These are phyloP conservation scores for Xylaria sp. DNA, from an alignment of 2,329 filamentous ascomycete genomes.

Conservation along the genomic window DNA sequence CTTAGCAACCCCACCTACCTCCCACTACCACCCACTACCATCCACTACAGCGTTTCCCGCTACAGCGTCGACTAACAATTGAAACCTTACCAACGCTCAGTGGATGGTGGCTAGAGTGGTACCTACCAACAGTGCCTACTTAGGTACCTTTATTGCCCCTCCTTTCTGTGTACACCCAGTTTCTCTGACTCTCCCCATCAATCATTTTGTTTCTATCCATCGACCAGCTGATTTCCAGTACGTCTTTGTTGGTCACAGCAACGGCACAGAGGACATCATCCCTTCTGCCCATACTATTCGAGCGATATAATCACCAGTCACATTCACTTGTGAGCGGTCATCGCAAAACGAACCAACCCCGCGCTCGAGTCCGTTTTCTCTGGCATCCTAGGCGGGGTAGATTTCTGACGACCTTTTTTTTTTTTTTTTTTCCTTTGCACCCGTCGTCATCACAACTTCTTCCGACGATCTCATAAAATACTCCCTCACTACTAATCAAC, in stretches of 20 bases:
- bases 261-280: not conserved
- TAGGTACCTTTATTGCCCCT: conserved; percentile 15
- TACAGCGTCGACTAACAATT: not conserved
- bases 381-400: conserved; percentile 25
- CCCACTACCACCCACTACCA: not conserved
- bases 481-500: conserved; percentile 41
- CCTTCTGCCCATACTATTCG: not conserved
- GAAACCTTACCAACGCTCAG: not conserved
- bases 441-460: not conserved
- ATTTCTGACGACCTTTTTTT: conserved; percentile 16
- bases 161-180: conserved; percentile 8
- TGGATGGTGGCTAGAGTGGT: not conserved
- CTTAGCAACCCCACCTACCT: conserved; percentile 13
- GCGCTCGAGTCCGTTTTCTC: conserved; percentile 14
- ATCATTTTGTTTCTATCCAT: conserved; percentile 20
- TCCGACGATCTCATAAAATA: not conserved
- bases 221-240: conserved; percentile 5
- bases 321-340: conserved; percentile 36
- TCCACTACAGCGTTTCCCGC: conserved; percentile 1
- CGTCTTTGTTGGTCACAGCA: conserved; percentile 18
- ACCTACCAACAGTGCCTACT: not conserved
- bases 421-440: not conserved
- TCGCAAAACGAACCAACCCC: conserved; percentile 3
- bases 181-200: conserved; percentile 17
- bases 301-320: conserved; percentile 16